Conservation (phyloP, 2,329 filamentous ascomycete species). For the Myriosclerotinia duriaeana region DNA sequence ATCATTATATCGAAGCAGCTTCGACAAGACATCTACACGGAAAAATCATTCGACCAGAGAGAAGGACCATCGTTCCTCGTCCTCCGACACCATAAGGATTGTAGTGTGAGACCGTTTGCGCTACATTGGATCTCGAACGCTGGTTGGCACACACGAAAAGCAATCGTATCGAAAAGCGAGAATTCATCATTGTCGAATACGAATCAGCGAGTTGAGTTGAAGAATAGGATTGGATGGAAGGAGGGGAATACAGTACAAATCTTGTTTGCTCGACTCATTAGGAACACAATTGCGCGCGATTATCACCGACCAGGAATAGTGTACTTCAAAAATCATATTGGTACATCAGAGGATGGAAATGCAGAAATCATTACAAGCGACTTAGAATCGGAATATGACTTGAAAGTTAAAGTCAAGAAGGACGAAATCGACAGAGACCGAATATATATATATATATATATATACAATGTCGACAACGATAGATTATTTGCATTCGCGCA, state of each 20-base stretch:
- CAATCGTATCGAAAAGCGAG: neutral
- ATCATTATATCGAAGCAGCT: neutral
- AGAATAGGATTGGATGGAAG: neutral
- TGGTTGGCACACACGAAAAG: conserved; percentile 18
- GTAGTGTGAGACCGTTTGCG: conserved; percentile 5
- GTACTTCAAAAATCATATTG: neutral
- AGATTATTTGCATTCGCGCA: conserved; percentile 36
- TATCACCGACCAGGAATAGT: neutral
- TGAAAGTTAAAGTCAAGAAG: neutral
- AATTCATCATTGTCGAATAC: conserved; percentile 5
- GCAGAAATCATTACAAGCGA: neutral
- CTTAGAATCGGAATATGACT: conserved; percentile 4
- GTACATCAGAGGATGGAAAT: conserved; percentile 17
- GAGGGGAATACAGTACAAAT: neutral
- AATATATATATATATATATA: no score
- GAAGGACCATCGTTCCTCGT: neutral
- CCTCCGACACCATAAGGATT: neutral
- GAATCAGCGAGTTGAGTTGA: neutral
- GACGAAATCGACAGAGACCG: neutral
- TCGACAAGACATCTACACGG: neutral
- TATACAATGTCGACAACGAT: conserved; percentile 17
- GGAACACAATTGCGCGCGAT: conserved; percentile 6
- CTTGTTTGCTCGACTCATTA: conserved; percentile 5
- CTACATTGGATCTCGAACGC: conserved; percentile 3
- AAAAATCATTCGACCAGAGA: neutral